Base-by-base conservation (phyloP, 768 basidiomycete species). In the Clitopilus passeckerianus region DNA sequence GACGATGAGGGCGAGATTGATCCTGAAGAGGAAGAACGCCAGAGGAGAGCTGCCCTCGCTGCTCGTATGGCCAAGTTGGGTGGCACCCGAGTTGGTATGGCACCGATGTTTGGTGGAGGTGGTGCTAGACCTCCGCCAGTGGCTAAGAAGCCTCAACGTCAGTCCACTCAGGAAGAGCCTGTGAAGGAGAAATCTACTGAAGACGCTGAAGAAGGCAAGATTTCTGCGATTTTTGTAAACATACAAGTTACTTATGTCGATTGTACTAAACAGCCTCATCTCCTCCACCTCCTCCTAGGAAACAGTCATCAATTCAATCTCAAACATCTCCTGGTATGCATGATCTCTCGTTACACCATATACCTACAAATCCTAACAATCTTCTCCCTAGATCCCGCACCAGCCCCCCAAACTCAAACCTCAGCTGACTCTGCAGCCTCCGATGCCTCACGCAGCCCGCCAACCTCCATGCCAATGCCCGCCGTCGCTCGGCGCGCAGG, bases 21-120 rank as follows among this genome's bases (percentile, higher is more conserved):
- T 65, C 80, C 82, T 1, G 86, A 87, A 66, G 86, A 87, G 54
- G 87, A 90, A 63, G 89, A 91, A 65, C 77, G 87, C 57, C 87
- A 91, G 67, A 83, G 89, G 52, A 84, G 95, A 44, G 90, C 93
- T 5, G 87, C 91, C 10, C 87, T 98, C 67, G 93, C 94, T 33
- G 93, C 93, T 22, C 82, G 94, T 52, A 93, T 98, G 93, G 94
- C 93, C 43, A 88, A 89, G 60, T 80, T 98, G 16, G 95, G 95
- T 27, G 95, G 93, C 53, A 84, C 91, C 14, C 78, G 87, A 57
- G 76, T 93, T 22, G 91, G 91, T 4, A 90, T 96, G 89, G 83
- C 78, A 1, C 87, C 90, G 54, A 75, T 87, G 60, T 86, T 91
- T 72, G 86, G 83, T 14, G 37, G 46, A 2, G 46, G 46, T 23